Conservation (phyloP, 1,284 basidiomycete genomes). For the Pisolithus thermaeus region DNA sequence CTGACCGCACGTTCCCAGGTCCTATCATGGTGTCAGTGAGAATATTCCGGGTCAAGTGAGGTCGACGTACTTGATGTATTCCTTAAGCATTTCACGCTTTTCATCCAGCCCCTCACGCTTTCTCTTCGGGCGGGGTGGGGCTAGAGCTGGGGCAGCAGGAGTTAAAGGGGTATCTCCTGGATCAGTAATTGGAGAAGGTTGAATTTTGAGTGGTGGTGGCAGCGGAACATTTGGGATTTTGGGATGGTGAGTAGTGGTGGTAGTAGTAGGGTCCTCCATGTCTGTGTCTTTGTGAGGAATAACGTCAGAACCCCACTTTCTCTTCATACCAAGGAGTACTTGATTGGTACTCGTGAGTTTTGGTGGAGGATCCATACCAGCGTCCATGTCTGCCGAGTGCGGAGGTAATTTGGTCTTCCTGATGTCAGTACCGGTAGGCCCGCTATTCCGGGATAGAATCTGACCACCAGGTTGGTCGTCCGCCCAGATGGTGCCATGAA, state of each 20-base stretch:
- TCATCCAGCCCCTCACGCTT: slow-evolving; percentile 21
- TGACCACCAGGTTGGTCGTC: slow-evolving; percentile 2
- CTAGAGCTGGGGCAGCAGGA: neutral
- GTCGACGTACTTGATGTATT: slow-evolving; percentile 24
- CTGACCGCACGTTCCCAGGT: slow-evolving; percentile 27
- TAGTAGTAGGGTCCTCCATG: neutral
- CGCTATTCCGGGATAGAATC: neutral
- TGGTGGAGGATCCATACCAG: neutral
- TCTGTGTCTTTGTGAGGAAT: neutral
- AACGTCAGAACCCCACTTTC: slow-evolving; percentile 14
- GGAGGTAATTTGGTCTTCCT: slow-evolving; percentile 14
- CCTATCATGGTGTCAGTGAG: slow-evolving; percentile 11
- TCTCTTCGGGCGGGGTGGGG: slow-evolving; percentile 16
- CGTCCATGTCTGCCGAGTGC: too few species aligned
- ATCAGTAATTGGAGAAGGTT: neutral
- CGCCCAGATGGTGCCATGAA: neutral
- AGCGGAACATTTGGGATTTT: neutral
- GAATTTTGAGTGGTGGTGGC: neutral
- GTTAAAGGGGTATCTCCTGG: neutral
- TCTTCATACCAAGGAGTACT: slow-evolving; percentile 10
- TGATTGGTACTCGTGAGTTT: slow-evolving; percentile 23
- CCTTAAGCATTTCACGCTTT: slow-evolving; percentile 21
- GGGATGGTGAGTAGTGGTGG: neutral
- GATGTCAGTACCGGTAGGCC: slow-evolving; percentile 7
- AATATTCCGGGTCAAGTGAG: neutral